Conservation (phyloP, 164 flowering plant species). For the Piper longum region DNA sequence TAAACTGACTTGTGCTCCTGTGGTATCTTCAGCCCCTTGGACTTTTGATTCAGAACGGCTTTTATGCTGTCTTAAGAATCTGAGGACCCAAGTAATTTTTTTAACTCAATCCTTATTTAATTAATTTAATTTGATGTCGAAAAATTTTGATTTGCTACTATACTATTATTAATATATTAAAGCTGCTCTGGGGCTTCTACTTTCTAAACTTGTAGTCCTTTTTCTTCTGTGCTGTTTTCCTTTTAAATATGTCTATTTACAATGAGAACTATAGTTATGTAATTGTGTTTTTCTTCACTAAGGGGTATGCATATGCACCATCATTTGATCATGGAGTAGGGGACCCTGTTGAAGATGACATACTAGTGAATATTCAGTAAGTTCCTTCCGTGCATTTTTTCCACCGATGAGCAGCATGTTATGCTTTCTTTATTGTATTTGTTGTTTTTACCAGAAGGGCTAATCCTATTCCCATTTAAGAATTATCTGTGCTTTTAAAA, state of each 20-base stretch:
- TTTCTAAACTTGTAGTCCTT: not conserved
- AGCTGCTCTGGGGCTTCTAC: not conserved
- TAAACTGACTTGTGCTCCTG: conserved; percentile 8
- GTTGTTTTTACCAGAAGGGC: not conserved
- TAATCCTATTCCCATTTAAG: not conserved
- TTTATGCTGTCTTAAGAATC: conserved; percentile 41
- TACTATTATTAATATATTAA: too few relatives aligned
- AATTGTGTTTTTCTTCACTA: too few relatives aligned
- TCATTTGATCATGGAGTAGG: conserved; percentile 94
- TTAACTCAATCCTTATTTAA: not conserved
- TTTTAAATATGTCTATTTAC: too few relatives aligned
- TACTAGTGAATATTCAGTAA: conserved; percentile 71
- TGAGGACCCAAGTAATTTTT: conserved; percentile 41
- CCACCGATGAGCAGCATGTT: not conserved
- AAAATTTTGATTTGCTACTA: not conserved
- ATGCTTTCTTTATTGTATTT: not conserved
- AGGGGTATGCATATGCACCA: conserved; percentile 85
- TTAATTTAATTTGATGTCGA: not conserved
- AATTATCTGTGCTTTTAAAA: not conserved
- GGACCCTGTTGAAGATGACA: conserved; percentile 87
- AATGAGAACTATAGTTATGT: not conserved
- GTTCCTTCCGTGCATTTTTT: conserved; percentile 11
- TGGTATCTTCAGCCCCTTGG: conserved; percentile 79
- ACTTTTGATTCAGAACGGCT: conserved; percentile 65
- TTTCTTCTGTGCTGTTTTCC: not conserved